phyloP scores from a whole-genome alignment of 768 basidiomycete species.

The Rhodotorula toruloides region DNA sequence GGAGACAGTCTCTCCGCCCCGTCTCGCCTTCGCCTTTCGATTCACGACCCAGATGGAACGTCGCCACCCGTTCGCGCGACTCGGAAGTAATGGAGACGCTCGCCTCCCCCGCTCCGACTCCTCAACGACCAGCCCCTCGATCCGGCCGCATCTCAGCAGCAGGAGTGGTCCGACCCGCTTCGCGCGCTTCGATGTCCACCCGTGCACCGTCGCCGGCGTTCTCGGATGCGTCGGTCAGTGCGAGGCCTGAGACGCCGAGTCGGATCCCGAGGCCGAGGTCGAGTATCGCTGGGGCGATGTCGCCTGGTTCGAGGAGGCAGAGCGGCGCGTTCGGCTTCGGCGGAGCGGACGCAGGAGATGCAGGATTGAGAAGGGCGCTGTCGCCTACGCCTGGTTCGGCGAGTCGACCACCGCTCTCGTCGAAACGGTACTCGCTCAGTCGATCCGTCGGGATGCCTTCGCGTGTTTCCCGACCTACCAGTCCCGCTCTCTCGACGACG shows the following conservation, averaged over 20 bases:
- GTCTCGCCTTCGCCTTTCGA: neutral
- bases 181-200: too few relatives aligned
- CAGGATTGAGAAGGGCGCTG: conserved; percentile 30
- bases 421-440: neutral
- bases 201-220: too few relatives aligned
- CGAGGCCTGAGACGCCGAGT: conserved; percentile 24
- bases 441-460: conserved; percentile 3
- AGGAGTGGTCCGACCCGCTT: conserved; percentile 6
- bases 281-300: too few relatives aligned
- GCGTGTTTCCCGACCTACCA: conserved; percentile 46
- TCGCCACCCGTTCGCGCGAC: neutral
- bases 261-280: conserved; percentile 29
- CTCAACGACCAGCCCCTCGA: too few relatives aligned
- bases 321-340: conserved; percentile 20
- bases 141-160: conserved; percentile 10
- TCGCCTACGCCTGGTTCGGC: conserved; percentile 20
- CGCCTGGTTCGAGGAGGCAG: conserved; percentile 7
- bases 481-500: conserved; percentile 50
- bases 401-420: neutral
- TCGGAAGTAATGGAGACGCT: conserved; percentile 2
- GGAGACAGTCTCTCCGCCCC: neutral
- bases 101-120: too few relatives aligned
- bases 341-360: neutral
- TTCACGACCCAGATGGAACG: neutral
- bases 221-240: conserved; percentile 22